A percentile compares a stretch with the other conserved stretches of the same genome.
phyloP scores from a whole-genome alignment of 202 grass and related monocot species.

The Cymbopogon flexuosus region DNA sequence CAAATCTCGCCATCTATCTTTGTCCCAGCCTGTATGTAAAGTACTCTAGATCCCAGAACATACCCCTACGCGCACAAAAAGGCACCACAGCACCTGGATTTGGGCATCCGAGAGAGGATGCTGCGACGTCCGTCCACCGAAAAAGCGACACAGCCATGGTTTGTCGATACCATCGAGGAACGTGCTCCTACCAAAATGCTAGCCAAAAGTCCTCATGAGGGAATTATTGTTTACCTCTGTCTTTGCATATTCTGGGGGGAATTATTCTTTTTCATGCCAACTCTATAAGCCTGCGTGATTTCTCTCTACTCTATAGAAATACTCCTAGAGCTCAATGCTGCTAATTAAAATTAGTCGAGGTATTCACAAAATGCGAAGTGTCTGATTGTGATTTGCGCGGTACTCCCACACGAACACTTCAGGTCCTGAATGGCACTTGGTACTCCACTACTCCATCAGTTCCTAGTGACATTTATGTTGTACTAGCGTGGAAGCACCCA shows the following conservation, averaged over 20 bases:
- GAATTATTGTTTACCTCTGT: neutral
- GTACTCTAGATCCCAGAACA: constrained; percentile 22
- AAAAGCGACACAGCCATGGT: constrained; percentile 19
- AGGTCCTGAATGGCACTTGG: constrained; percentile 4
- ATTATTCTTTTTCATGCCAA: neutral
- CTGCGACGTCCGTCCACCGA: constrained; percentile 30
- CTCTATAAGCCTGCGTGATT: neutral
- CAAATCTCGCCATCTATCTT: neutral
- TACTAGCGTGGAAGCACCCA: neutral
- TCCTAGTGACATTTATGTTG: neutral
- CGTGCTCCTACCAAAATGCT: neutral
- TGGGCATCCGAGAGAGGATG: constrained; percentile 26
- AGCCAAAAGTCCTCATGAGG: neutral
- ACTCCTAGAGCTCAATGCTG: constrained; percentile 3
- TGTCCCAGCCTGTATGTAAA: constrained; percentile 29
- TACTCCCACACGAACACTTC: neutral
- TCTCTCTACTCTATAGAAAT: neutral
- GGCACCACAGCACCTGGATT: constrained; percentile 3
- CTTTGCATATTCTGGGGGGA: constrained; percentile 2
- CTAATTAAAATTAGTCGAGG: neutral
- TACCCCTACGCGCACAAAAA: constrained; percentile 31
- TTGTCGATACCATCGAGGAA: constrained; percentile 30
- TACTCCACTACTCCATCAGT: neutral
- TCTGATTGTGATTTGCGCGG: neutral
- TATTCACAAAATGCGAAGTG: neutral